Conservation (phyloP, 495 filamentous ascomycete species). For the Trichoderma erinaceum region DNA sequence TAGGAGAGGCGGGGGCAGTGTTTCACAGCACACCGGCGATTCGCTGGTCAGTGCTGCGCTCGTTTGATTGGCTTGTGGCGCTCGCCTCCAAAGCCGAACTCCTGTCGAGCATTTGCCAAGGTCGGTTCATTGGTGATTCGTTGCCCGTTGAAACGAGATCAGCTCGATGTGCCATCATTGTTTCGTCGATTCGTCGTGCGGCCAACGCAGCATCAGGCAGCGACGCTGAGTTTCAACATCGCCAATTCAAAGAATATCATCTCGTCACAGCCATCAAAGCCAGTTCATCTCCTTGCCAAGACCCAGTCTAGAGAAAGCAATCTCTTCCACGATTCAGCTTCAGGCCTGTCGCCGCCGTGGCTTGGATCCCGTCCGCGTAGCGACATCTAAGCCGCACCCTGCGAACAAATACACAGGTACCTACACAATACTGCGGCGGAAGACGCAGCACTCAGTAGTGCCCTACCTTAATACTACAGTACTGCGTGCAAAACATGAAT, state of each 20-base stretch:
- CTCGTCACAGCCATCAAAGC: not conserved
- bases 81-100: not conserved
- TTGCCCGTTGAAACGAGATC: not conserved
- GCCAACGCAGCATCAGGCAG: not conserved
- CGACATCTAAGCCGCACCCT: not conserved
- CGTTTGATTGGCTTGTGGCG: not conserved
- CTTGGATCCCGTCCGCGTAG: not conserved
- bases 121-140: not conserved
- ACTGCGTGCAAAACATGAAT: not conserved
- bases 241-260: not conserved
- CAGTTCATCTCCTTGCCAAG: not conserved
- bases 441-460: no score
- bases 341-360: not conserved
- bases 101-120: slow-evolving; percentile 5
- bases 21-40: not conserved
- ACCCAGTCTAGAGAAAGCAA: not conserved
- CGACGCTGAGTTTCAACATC: not conserved
- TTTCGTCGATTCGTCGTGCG: not conserved
- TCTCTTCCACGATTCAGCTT: not conserved
- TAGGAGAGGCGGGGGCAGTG: not conserved
- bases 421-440: no score
- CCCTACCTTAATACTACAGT: not conserved
- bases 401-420: not conserved
- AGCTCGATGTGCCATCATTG: not conserved
- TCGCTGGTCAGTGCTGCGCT: not conserved